These are phyloP conservation scores for Encephalitozoon cuniculi DNA, from an alignment of 371 early-diverging fungal species.

Conservation along the genomic window DNA sequence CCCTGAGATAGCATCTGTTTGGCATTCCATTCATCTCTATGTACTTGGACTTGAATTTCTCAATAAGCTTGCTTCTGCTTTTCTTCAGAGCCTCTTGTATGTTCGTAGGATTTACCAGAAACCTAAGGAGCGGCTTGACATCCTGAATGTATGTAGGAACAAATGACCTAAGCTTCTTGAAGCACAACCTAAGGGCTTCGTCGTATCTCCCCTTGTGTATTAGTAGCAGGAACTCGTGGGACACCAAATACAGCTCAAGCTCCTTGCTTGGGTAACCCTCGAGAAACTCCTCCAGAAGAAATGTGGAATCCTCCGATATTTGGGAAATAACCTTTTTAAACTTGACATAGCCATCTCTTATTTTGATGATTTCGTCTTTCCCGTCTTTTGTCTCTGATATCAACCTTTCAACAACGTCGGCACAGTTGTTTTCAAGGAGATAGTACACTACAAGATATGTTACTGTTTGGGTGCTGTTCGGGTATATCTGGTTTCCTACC, in stretches of 20 bases:
- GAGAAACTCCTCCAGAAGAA: background rate
- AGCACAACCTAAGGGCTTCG: background rate
- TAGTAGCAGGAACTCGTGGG: background rate
- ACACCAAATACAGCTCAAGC: background rate
- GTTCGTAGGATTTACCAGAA: background rate
- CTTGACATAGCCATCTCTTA: background rate
- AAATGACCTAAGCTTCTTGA: background rate
- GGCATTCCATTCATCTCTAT: background rate
- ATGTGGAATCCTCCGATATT: background rate
- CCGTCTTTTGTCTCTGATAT: background rate
- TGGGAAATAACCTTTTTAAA: background rate
- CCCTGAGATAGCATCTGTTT: background rate
- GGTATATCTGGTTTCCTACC: background rate
- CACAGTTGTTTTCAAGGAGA: constrained; percentile 6
- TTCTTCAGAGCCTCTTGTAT: background rate
- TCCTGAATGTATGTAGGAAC: background rate
- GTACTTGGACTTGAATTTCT: background rate
- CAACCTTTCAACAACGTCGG: background rate
- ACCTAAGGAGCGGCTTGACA: background rate
- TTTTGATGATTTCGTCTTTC: background rate
- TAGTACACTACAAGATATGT: background rate
- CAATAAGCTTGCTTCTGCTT: background rate
- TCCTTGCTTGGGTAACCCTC: background rate
- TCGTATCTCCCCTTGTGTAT: background rate
- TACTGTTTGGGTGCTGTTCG: background rate